Evolutionary conservation across 352 stramenopile genomes (phyloP), one percentile per base, ranked within the genome.

Genomic region (Phytophthora syringae): DNA sequence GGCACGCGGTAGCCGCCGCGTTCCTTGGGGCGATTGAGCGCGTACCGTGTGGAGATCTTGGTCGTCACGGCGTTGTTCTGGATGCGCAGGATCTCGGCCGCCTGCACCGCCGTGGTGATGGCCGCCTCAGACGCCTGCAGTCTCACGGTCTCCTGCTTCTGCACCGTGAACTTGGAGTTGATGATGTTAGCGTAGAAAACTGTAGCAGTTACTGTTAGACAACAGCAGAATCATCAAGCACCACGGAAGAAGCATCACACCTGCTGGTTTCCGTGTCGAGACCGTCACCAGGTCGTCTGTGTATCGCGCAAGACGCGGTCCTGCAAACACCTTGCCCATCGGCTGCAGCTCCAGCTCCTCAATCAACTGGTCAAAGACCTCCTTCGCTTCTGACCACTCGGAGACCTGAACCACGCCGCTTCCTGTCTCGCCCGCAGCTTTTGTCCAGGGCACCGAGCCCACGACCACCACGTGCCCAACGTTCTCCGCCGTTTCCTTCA

Each of bases 111-210:
- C 20, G 82, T 91, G 37, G 83, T 86, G 58, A 93, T 93, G 42
- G 81, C 85, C 7, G 54, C 68, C 55, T 93, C 81, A 15, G 79
- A 80, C 32, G 85, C 85, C 58, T 92, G 82, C 15, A 93, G 70
- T 16, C 83, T 79, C 37, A 93, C 57, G 10, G 50, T 79, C 32
- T 85, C 70, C 45, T 91, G 82, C 55, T 88, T 84, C 47, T 93
- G 85, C 44, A 84, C 73, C 34, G 67, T 74, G 50, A 93, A 91
- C 72, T 93, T 93, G 52, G 80, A 89, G 62, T 77, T 90, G 63
- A 93, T 86, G 52, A 92, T 86, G 55, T 86, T 92, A 18, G 81
- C 85, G 54, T 93, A 93, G 65, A 93, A 93, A 37, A 79, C 84
- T 91, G 49, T 30, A 22, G 24, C 36, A 43, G 9, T 43, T 5